These are phyloP conservation scores for Globisporangium iwayamae DNA, from an alignment of 352 stramenopile genomes.

Conservation along the genomic window DNA sequence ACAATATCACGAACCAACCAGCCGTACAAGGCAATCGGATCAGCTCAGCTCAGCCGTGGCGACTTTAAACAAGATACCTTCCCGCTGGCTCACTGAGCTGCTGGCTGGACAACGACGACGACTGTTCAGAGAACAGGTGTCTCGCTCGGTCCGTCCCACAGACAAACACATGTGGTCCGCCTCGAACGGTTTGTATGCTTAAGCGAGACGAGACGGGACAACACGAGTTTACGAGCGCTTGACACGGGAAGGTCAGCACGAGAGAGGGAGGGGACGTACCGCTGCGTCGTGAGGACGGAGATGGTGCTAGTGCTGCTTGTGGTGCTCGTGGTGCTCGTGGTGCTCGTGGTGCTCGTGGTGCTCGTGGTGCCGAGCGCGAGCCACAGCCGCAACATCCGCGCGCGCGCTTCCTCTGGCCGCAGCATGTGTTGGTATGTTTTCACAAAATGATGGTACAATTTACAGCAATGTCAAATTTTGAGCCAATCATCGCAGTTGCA, in stretches of 20 bases:
- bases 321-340: no score
- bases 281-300: slow-evolving; percentile 51
- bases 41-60: background rate
- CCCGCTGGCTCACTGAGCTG: no score
- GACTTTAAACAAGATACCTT: no score
- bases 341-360: no score
- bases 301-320: slow-evolving; percentile 13
- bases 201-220: background rate
- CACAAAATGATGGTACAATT: no score
- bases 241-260: background rate
- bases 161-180: background rate
- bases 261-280: slow-evolving; percentile 19
- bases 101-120: background rate
- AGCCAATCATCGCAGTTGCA: background rate
- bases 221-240: background rate
- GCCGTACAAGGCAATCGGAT: background rate
- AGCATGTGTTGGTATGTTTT: no score
- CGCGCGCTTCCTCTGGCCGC: slow-evolving; percentile 31
- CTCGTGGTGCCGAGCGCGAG: slow-evolving; percentile 15
- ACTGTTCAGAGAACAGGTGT: slow-evolving; percentile 2
- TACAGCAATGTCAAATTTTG: background rate
- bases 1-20: background rate
- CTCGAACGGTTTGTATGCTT: background rate
- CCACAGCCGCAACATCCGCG: slow-evolving; percentile 65
- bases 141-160: background rate